Base-by-base conservation (phyloP, 345 rosid species). In the Erysimum cheiranthoides region DNA sequence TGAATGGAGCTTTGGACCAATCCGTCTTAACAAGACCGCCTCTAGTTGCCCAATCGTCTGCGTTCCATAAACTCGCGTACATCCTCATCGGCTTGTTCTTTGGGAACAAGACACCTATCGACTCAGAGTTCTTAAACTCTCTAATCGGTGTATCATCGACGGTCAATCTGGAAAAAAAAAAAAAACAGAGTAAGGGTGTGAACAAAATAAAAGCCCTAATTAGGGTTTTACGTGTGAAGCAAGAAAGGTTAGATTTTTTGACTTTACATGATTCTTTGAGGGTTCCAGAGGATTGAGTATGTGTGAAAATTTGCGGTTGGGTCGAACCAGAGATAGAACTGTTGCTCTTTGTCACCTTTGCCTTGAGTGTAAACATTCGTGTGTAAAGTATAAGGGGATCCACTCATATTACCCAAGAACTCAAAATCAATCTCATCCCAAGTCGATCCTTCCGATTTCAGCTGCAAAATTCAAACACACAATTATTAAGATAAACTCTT, bases 21-120 rank as follows among this genome's bases (percentile, higher is more conserved):
- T 89, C 90, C 0, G 85, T 86, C 64, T 87, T 89, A 16, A 89
- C 83, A 2, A 75, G 73, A 3, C 94, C 90, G 5, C 90, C 90
- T 70, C 88, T 80, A 0, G 93, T 89, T 13, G 88, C 88, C 91
- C 93, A 87, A 17, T 81, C 61, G 62, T 87, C 86, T 66, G 86
- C 91, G 61, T 87, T 83, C 92, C 90, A 87, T 4, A 87, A 77
- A 39, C 85, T 87, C 1, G 87, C 78, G 81, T 84, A 82, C 25
- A 86, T 40, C 70, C 84, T 83, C 94, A 89, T 89, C 8, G 94
- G 76, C 17, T 89, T 87, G 80, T 47, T 83, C 74, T 73, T 87
- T 14, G 92, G 94, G 46, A 77, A 87, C 35, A 82, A 77, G 36
- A 89, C 77, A 4, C 90, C 88, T 8, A 68, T 60, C 3, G 87